Evolutionary conservation across 2,329 filamentous ascomycete genomes (phyloP).

Genomic region (Beauveria brongniartii): DNA sequence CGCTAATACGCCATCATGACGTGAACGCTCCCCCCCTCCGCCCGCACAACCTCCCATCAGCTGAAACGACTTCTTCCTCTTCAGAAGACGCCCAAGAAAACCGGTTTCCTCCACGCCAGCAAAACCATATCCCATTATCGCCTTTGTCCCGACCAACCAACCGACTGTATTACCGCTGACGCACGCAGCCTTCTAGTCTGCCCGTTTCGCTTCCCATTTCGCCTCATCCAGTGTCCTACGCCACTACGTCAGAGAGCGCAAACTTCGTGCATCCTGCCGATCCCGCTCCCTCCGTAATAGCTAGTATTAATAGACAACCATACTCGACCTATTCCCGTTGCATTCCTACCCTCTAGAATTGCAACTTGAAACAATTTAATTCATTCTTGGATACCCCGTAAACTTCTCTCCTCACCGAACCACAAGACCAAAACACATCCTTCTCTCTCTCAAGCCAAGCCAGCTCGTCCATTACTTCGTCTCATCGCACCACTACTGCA

Average conservation of each 20-base stretch:
- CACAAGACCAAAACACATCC: neutral
- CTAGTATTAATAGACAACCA: conserved; percentile 7
- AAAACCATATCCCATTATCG: neutral
- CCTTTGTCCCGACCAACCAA: neutral
- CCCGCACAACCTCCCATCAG: neutral
- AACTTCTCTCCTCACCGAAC: neutral
- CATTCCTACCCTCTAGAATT: neutral
- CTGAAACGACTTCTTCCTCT: neutral
- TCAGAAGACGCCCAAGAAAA: neutral
- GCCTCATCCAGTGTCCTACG: neutral
- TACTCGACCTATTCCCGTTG: neutral
- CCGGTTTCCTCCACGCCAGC: conserved; percentile 5
- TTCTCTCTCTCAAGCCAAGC: neutral
- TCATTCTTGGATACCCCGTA: neutral
- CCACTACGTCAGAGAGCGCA: conserved; percentile 9
- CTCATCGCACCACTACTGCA: neutral
- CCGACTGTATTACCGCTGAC: neutral
- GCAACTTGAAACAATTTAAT: neutral
- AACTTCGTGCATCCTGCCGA: neutral
- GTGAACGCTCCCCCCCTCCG: neutral
- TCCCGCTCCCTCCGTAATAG: neutral
- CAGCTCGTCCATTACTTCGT: neutral
- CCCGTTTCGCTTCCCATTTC: neutral
- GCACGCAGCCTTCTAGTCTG: neutral
- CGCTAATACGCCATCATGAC: conserved; percentile 5